Percentiles rank a stretch among this genome's conserved stretches.
phyloP scores from a whole-genome alignment of 495 filamentous ascomycete species.

The Aspergillus incahuasiensis region DNA sequence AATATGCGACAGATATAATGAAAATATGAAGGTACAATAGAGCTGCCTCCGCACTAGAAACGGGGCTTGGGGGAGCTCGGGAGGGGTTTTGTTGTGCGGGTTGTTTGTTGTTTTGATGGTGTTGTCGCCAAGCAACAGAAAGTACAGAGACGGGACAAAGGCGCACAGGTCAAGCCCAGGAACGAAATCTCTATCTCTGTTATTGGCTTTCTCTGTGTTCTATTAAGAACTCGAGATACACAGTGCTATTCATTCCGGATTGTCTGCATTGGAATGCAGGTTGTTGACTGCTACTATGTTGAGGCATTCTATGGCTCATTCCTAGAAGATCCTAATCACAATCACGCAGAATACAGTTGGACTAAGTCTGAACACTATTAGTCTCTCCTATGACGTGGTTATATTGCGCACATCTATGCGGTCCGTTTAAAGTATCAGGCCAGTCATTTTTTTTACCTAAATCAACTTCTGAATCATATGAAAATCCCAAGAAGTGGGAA shows the following conservation, averaged over 20 bases:
- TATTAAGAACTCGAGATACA: not conserved
- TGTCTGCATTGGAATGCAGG: conserved; percentile 11
- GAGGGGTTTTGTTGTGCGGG: not conserved
- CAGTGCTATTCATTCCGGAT: not conserved
- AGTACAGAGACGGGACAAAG: not conserved
- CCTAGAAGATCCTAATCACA: not conserved
- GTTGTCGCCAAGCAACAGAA: conserved; percentile 14
- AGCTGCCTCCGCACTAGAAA: not conserved
- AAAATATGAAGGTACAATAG: too few species aligned
- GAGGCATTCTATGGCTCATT: conserved; percentile 5
- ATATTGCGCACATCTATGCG: not conserved
- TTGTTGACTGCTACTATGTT: conserved; percentile 1
- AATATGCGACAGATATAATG: not conserved
- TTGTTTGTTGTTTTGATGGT: conserved; percentile 13
- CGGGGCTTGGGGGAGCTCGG: not conserved
- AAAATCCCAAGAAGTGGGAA: conserved; percentile 1
- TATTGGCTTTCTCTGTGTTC: not conserved
- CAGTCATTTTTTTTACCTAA: too few species aligned
- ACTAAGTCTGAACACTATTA: not conserved
- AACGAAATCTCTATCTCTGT: not conserved
- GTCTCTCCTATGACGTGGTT: not conserved
- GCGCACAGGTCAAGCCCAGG: not conserved
- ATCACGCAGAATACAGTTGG: not conserved
- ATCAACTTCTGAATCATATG: not conserved
- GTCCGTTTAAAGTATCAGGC: not conserved